Percentiles rank a stretch among this genome's conserved stretches.
Conservation (phyloP, 1,284 basidiomycete species). For the Cutaneotrichosporon sp. region DNA sequence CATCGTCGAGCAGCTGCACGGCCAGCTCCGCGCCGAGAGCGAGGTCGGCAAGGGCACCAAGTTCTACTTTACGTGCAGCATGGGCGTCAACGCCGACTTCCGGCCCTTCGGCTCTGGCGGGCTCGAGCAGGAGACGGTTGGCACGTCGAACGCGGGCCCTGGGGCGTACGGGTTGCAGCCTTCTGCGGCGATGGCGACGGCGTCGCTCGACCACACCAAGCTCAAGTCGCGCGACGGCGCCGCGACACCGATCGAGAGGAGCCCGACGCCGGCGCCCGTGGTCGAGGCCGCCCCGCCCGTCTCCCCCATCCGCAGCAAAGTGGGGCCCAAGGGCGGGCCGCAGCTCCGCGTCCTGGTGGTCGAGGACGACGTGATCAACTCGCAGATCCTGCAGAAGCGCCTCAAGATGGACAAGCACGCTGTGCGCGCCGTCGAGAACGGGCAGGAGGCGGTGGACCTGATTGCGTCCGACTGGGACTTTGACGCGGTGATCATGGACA, state of each 20-base stretch:
- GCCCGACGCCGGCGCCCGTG: background rate
- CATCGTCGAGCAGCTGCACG: constrained; percentile 77
- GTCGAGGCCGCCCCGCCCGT: background rate
- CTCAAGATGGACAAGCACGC: constrained; percentile 67
- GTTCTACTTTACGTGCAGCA: constrained; percentile 57
- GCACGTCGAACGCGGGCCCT: background rate
- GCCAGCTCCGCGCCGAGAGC: constrained; percentile 78
- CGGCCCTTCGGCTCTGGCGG: background rate
- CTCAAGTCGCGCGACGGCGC: background rate
- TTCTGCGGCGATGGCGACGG: background rate
- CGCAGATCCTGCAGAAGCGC: constrained; percentile 70
- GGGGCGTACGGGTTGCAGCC: background rate
- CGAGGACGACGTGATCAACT: constrained; percentile 74
- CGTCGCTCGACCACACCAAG: background rate
- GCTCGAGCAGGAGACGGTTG: background rate
- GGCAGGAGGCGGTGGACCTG: constrained; percentile 71
- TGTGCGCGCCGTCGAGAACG: constrained; percentile 70
- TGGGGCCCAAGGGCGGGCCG: constrained; percentile 22
- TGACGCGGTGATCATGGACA: constrained; percentile 80
- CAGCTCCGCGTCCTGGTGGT: constrained; percentile 68
- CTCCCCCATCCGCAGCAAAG: constrained; percentile 7
- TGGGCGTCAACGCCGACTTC: constrained; percentile 23
- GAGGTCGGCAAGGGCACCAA: constrained; percentile 67
- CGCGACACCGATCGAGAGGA: too few relatives aligned
- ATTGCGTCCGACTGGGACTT: constrained; percentile 62